A percentile compares a stretch with the other conserved stretches of the same genome.
Evolutionary conservation across 2,329 filamentous ascomycete species (phyloP).

Genomic region (Clarireedia sp.): DNA sequence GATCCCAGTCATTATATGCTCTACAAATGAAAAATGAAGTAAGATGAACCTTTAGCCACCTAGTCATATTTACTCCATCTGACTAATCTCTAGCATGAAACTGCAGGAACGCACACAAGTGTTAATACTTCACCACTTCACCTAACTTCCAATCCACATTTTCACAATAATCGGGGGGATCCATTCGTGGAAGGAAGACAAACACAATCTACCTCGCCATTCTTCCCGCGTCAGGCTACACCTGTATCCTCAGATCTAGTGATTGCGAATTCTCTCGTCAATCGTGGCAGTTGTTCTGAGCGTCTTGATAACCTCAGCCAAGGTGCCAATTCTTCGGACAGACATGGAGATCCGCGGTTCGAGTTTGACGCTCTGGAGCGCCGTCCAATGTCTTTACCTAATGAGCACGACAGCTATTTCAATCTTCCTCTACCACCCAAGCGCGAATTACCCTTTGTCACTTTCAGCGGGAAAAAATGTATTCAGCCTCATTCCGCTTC

Average conservation of each 20-base stretch:
- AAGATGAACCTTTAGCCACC: not conserved
- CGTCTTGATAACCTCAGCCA: too few relatives aligned
- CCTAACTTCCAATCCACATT: not conserved
- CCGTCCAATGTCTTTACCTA: slow-evolving; percentile 1
- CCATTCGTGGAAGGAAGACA: not conserved
- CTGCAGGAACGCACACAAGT: not conserved
- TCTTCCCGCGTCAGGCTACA: not conserved
- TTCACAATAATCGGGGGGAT: not conserved
- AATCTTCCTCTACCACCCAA: slow-evolving; percentile 20
- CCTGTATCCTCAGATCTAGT: not conserved
- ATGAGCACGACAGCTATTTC: slow-evolving; percentile 1
- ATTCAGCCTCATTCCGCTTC: not conserved
- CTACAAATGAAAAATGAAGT: slow-evolving; percentile 19
- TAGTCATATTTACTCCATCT: not conserved
- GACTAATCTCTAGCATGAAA: not conserved
- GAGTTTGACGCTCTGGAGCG: not conserved
- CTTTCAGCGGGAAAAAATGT: slow-evolving; percentile 9
- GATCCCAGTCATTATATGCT: slow-evolving; percentile 9
- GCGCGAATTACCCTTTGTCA: slow-evolving; percentile 24
- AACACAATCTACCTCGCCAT: not conserved
- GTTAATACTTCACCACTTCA: not conserved
- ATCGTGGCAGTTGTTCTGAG: too few relatives aligned
- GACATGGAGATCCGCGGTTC: not conserved
- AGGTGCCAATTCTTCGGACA: not conserved
- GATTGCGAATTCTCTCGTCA: too few relatives aligned